phyloP scores from a whole-genome alignment of 1,284 basidiomycete genomes.

The Ceratobasidium sp. region DNA sequence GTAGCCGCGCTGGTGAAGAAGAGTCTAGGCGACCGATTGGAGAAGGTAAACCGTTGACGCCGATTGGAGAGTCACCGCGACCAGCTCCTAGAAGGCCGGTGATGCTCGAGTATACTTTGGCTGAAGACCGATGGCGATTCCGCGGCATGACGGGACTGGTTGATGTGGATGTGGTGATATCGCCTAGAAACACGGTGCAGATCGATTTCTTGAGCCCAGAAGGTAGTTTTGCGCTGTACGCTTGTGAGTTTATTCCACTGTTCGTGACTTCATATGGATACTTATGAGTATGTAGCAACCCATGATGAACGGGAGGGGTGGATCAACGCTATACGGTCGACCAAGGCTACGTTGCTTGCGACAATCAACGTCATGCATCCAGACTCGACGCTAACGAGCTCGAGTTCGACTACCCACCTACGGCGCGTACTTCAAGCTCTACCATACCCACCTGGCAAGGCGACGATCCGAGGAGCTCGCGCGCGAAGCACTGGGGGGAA shows the following conservation, averaged over 20 bases:
- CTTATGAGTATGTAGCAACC: slow-evolving; percentile 56
- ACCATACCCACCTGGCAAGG: slow-evolving; percentile 69
- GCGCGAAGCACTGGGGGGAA: slow-evolving; percentile 51
- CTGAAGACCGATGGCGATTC: slow-evolving; percentile 72
- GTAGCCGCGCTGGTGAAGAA: background rate
- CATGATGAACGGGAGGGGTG: slow-evolving; percentile 74
- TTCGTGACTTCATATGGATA: background rate
- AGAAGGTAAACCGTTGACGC: slow-evolving; percentile 17
- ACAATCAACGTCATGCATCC: slow-evolving; percentile 72
- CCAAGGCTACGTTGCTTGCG: slow-evolving; percentile 73
- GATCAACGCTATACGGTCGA: slow-evolving; percentile 73
- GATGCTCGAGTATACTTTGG: slow-evolving; percentile 9
- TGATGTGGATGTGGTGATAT: slow-evolving; percentile 78
- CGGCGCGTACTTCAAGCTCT: slow-evolving; percentile 76
- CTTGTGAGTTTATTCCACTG: slow-evolving; percentile 61
- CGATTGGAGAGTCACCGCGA: background rate
- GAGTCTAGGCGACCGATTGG: no score
- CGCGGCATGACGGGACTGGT: slow-evolving; percentile 75
- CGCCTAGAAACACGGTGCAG: slow-evolving; percentile 64
- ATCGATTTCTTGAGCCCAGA: slow-evolving; percentile 78
- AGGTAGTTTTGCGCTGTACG: slow-evolving; percentile 79
- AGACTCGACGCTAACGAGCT: slow-evolving; percentile 82
- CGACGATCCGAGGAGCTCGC: slow-evolving; percentile 34
- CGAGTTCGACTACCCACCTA: slow-evolving; percentile 75
- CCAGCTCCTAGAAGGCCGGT: slow-evolving; percentile 21